Evolutionary conservation across 1,284 basidiomycete genomes (phyloP).

Genomic region (Quambalaria eucalypti): DNA sequence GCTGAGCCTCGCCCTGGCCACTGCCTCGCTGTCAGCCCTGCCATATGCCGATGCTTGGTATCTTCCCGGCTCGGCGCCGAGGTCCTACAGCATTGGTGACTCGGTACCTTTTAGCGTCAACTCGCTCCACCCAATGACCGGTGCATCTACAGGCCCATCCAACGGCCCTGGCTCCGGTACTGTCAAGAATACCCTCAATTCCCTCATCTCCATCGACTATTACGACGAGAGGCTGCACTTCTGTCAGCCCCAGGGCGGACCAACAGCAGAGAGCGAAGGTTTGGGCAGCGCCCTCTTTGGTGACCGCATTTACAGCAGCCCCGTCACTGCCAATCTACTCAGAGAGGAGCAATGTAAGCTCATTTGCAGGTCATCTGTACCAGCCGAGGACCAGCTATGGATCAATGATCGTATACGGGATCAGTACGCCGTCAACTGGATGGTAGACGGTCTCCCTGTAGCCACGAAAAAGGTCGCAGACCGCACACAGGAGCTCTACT

Average conservation of each 20-base stretch:
- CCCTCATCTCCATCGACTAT: conserved; percentile 56
- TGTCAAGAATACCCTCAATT: conserved; percentile 16
- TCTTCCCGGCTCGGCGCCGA: conserved; percentile 48
- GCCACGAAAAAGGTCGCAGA: conserved; percentile 70
- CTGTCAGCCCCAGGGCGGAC: conserved; percentile 69
- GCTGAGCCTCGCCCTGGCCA: no score
- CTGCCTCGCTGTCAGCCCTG: neutral
- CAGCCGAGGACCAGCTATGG: conserved; percentile 68
- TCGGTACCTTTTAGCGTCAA: conserved; percentile 45
- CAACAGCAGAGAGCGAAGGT: conserved; percentile 71
- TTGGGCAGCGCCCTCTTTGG: conserved; percentile 90
- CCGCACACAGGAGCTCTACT: conserved; percentile 64
- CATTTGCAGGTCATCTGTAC: conserved; percentile 62
- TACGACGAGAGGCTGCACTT: conserved; percentile 78
- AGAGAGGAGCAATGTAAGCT: conserved; percentile 64
- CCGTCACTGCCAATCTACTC: conserved; percentile 73
- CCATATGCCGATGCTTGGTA: conserved; percentile 31
- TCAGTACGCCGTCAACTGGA: conserved; percentile 89
- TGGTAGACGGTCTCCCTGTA: conserved; percentile 85
- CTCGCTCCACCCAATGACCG: conserved; percentile 43
- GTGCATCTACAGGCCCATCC: conserved; percentile 19
- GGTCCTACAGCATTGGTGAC: conserved; percentile 43
- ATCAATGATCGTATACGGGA: conserved; percentile 85
- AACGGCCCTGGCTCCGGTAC: conserved; percentile 2
- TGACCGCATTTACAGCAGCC: conserved; percentile 85